A percentile compares a stretch with the other conserved stretches of the same genome.
Conservation (phyloP, 805 yeast genomes). For the Metschnikowia noctiluminum region DNA sequence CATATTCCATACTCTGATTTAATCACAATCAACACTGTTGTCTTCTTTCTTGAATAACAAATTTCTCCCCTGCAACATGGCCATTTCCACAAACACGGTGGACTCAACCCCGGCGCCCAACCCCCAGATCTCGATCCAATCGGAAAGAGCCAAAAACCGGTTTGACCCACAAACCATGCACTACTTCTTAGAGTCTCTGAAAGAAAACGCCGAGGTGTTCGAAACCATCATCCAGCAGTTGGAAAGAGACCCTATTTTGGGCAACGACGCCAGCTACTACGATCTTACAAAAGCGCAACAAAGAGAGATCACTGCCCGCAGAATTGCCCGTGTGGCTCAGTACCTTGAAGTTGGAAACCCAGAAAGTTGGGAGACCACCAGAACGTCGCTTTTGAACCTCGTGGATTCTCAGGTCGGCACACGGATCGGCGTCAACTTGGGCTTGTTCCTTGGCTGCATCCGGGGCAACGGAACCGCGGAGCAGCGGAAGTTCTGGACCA, state of each 20-base stretch:
- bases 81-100: slow-evolving; percentile 15
- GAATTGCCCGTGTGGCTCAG: slow-evolving; percentile 19
- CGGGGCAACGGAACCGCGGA: slow-evolving; percentile 22
- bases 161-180: slow-evolving; percentile 24
- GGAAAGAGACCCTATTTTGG: slow-evolving; percentile 20
- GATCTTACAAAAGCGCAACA: slow-evolving; percentile 20
- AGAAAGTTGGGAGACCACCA: slow-evolving; percentile 6
- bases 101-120: slow-evolving; percentile 21
- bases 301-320: slow-evolving; percentile 17
- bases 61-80: neutral
- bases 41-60: too few species aligned
- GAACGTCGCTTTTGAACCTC: slow-evolving; percentile 13
- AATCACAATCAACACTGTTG: too few species aligned
- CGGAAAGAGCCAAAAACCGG: slow-evolving; percentile 19
- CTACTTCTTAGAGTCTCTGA: slow-evolving; percentile 23
- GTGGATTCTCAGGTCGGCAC: slow-evolving; percentile 21
- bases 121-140: slow-evolving; percentile 20
- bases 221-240: slow-evolving; percentile 15
- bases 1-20: too few species aligned
- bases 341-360: slow-evolving; percentile 16
- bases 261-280: slow-evolving; percentile 15
- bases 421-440: slow-evolving; percentile 21
- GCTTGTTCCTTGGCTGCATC: slow-evolving; percentile 19
- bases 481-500: slow-evolving; percentile 18
- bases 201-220: slow-evolving; percentile 19